Percentiles rank a stretch among this genome's conserved stretches.
Evolutionary conservation across 768 basidiomycete species (phyloP).

Genomic region (Lactarius hengduanensis): DNA sequence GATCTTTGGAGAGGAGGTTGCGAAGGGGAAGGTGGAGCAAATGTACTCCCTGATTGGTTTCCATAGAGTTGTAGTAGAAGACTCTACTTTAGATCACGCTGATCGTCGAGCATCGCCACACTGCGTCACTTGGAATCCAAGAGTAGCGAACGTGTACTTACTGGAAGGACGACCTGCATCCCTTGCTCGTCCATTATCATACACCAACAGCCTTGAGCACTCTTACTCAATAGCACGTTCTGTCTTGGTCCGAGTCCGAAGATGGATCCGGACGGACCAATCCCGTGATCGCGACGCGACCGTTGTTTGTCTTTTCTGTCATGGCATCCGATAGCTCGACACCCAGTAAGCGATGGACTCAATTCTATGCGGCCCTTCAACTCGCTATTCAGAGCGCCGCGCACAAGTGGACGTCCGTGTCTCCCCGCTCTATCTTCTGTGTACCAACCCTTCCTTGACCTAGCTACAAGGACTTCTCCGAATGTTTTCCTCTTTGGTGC

Average conservation of each 20-base stretch:
- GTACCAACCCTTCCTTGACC: background rate
- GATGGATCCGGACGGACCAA: background rate
- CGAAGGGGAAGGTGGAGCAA: slow-evolving; percentile 31
- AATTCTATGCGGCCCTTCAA: slow-evolving; percentile 52
- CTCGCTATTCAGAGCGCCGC: slow-evolving; percentile 52
- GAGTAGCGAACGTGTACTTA: too few relatives aligned
- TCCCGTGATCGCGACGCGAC: slow-evolving; percentile 17
- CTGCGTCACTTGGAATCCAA: too few relatives aligned
- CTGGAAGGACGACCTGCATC: too few relatives aligned
- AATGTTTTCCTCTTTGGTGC: slow-evolving; percentile 41
- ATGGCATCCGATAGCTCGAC: slow-evolving; percentile 33
- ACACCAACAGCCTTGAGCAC: too few relatives aligned
- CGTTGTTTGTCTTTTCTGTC: background rate
- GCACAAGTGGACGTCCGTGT: slow-evolving; percentile 55
- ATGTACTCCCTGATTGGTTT: background rate
- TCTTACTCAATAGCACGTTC: too few relatives aligned
- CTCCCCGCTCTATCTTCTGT: background rate
- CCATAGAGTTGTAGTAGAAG: background rate
- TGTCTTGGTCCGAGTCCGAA: too few relatives aligned
- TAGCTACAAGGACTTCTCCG: slow-evolving; percentile 49
- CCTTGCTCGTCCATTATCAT: too few relatives aligned
- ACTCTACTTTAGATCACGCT: too few relatives aligned
- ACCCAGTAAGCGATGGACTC: slow-evolving; percentile 47
- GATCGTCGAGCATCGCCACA: too few relatives aligned
- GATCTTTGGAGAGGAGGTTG: slow-evolving; percentile 42